Evolutionary conservation across 2,329 filamentous ascomycete species (phyloP).

Genomic region (Verruconis gallopava): DNA sequence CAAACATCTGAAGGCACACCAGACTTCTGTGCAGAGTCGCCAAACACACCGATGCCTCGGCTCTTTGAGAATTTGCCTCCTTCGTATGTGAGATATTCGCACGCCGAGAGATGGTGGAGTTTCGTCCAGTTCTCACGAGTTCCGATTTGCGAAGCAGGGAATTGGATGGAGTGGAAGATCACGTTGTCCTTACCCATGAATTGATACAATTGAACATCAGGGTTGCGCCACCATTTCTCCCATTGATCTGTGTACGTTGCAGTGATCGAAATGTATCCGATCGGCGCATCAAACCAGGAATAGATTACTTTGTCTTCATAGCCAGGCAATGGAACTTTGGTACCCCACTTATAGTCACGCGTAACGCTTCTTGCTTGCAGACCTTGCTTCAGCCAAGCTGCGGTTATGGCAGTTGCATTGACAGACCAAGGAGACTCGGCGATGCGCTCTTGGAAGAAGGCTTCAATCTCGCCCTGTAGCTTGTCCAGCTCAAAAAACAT

Average conservation of each 20-base stretch:
- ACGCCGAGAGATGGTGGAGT: constrained; percentile 77
- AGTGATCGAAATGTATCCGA: constrained; percentile 91
- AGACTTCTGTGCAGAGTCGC: constrained; percentile 76
- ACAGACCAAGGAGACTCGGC: constrained; percentile 63
- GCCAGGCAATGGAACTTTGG: constrained; percentile 44
- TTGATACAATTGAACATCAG: constrained; percentile 78
- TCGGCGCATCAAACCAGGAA: constrained; percentile 86
- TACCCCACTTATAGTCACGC: constrained; percentile 84
- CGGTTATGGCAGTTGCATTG: constrained; percentile 64
- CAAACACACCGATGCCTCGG: constrained; percentile 66
- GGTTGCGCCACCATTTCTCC: constrained; percentile 91
- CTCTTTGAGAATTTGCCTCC: constrained; percentile 17
- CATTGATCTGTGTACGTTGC: constrained; percentile 79
- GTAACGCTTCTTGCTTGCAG: constrained; percentile 81
- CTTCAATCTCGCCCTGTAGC: constrained; percentile 61
- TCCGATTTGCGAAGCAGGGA: constrained; percentile 76
- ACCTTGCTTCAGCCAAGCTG: constrained; percentile 72
- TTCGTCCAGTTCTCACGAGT: constrained; percentile 79
- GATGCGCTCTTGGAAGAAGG: constrained; percentile 64
- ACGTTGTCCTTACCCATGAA: constrained; percentile 94
- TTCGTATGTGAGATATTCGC: constrained; percentile 47
- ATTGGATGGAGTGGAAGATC: constrained; percentile 81
- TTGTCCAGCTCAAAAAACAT: constrained; percentile 80
- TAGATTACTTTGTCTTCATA: constrained; percentile 76
- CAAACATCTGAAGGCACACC: constrained; percentile 79